Evolutionary conservation across 495 filamentous ascomycete species (phyloP).

Genomic region (Aspergillus sclerotiicarbonarius): DNA sequence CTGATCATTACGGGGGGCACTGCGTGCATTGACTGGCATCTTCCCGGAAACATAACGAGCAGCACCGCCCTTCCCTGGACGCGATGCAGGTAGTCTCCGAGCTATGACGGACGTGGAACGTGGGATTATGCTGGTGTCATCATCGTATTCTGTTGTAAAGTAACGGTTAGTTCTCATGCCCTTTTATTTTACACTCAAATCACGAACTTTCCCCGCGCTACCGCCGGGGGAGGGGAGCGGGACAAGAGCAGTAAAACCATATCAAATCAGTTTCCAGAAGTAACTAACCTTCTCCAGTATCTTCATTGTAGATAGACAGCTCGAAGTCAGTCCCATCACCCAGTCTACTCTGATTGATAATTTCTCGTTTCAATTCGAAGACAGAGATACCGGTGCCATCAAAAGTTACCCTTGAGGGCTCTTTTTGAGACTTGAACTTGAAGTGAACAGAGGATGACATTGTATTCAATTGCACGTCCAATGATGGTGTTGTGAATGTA

Average conservation of each 20-base stretch:
- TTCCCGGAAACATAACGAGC: conserved; percentile 96
- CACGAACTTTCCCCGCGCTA: neutral
- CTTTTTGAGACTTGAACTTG: conserved; percentile 99
- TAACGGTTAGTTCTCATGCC: conserved; percentile 10
- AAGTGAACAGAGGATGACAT: conserved; percentile 99
- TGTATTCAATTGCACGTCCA: conserved; percentile 49
- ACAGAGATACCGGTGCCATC: conserved; percentile 98
- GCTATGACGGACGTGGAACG: conserved; percentile 93
- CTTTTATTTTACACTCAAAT: neutral
- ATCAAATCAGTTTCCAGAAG: conserved; percentile 3
- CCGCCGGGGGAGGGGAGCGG: neutral
- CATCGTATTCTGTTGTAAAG: conserved; percentile 73
- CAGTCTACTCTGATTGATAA: conserved; percentile 89
- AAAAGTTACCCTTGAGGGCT: conserved; percentile 90
- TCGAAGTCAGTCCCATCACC: conserved; percentile 98
- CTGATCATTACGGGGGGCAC: conserved; percentile 69
- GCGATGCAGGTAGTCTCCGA: conserved; percentile 75
- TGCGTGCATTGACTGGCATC: conserved; percentile 89
- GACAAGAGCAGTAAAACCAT: neutral
- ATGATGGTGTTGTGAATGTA: conserved; percentile 30
- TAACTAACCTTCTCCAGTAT: conserved; percentile 82
- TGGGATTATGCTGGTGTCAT: conserved; percentile 93
- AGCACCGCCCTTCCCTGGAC: conserved; percentile 79
- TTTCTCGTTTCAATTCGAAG: conserved; percentile 97
- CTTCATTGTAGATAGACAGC: conserved; percentile 85